Evolutionary conservation across 768 basidiomycete species (phyloP).

Genomic region (Cytidiella melzeri): DNA sequence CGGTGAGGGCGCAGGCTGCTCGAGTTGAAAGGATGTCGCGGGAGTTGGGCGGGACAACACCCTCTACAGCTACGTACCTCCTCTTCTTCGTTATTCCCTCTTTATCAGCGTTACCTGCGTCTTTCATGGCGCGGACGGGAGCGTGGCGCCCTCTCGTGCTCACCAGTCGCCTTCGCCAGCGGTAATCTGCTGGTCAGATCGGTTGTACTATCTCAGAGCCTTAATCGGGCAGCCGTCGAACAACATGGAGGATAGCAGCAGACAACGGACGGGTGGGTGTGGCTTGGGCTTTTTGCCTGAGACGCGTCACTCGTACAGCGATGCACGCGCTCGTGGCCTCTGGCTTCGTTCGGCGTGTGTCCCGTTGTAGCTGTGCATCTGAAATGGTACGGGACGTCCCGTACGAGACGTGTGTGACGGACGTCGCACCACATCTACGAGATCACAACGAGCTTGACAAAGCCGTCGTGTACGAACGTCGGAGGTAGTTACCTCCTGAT

Average conservation of each 20-base stretch:
- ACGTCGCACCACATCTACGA: no score
- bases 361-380: not conserved
- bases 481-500: no score
- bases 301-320: not conserved
- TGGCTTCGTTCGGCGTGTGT: not conserved
- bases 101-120: constrained; percentile 4
- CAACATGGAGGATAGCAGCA: no score
- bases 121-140: constrained; percentile 1
- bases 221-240: no score
- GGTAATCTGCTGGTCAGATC: no score
- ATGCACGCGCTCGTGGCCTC: not conserved
- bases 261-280: not conserved
- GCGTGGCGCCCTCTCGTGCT: not conserved
- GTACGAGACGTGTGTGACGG: no score
- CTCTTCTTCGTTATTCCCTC: constrained; percentile 2
- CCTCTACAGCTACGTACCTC: constrained; percentile 9
- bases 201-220: no score
- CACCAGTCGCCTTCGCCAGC: not conserved
- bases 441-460: no score
- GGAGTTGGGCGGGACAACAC: constrained; percentile 6
- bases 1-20: constrained; percentile 1
- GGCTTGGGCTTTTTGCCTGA: not conserved
- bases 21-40: constrained; percentile 10
- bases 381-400: no score
- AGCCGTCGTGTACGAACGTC: no score